Base-by-base conservation (phyloP, 176 grass and related monocot genomes). In the Olyra latifolia region DNA sequence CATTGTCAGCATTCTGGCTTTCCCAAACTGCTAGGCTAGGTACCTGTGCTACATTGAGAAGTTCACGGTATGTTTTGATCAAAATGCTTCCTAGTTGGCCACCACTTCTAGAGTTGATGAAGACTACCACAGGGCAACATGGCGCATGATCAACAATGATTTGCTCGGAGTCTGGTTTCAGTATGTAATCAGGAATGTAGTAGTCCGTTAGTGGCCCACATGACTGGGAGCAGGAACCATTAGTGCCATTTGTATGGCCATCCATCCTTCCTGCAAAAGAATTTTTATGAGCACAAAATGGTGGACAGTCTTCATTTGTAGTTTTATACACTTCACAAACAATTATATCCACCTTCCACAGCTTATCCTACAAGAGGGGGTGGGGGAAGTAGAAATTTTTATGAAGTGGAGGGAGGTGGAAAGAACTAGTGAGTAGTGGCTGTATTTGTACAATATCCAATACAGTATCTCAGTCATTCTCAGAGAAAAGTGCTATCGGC, bases 61-160 rank as follows among this genome's bases (percentile, higher is more conserved):
- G 82, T 75, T 95, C 80, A 30, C 90, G 85, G 50, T 95, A 99
- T 20, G 96, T 86, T 77, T 86, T 87, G 57, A 95, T 87, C 80
- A 99, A 72, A 62, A 79, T 69, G 57, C 88, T 85, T 54, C 96
- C 96, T 10, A 99, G 88, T 25, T 99, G 96, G 3, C 96, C 96
- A 71, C 96, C 96, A 24, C 96, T 99, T 84, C 29, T 93, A 27
- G 96, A 93, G 60, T 99, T 99, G 88, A 99, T 87, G 77, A 99
- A 99, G 66, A 99, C 96, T 23, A 99, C 77, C n/a, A 99, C 96
- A 83, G 96, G 92, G 48, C 90, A 91, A 50, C 4, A 32, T 38
- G 88, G 96, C 20, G 17, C 30, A 50, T 81, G 42, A 17, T 42
- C 59, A 58, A 71, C 0, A 16, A 39, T 62, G 19, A 35, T 9